Percentiles rank a stretch among this genome's conserved stretches.
These are phyloP conservation scores for Yamadazyma nakazawae DNA, from an alignment of 805 yeast species.

Conservation along the genomic window DNA sequence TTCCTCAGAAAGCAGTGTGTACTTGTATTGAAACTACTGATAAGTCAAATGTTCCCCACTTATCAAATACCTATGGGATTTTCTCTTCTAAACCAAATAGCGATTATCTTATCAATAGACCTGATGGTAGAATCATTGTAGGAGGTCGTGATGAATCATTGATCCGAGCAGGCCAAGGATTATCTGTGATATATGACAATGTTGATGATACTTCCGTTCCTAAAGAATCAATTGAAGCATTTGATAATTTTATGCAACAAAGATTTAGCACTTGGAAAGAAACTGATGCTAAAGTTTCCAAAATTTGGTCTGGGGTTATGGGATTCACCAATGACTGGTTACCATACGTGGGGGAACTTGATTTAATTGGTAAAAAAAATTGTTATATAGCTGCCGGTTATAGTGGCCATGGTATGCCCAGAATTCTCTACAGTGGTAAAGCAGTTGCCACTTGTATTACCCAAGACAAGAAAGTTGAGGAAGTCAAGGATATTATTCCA, in stretches of 20 bases:
- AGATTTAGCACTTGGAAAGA: constrained; percentile 31
- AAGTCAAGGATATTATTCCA: constrained; percentile 7
- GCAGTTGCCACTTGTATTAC: constrained; percentile 30
- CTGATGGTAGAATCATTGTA: constrained; percentile 36
- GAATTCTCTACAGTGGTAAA: constrained; percentile 39
- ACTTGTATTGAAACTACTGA: constrained; percentile 25
- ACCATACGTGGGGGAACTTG: constrained; percentile 44
- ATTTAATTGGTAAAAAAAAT: constrained; percentile 17
- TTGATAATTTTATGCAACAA: constrained; percentile 26
- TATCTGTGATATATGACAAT: constrained; percentile 19
- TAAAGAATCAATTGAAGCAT: constrained; percentile 18
- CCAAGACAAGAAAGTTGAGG: constrained; percentile 5
- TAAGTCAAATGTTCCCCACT: constrained; percentile 24
- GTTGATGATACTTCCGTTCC: constrained; percentile 34
- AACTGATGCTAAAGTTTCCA: constrained; percentile 19
- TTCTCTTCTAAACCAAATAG: constrained; percentile 14
- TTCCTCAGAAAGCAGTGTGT: constrained; percentile 33
- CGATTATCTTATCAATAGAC: constrained; percentile 36
- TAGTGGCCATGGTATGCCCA: constrained; percentile 53
- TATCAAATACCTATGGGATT: constrained; percentile 31
- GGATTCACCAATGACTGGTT: constrained; percentile 40
- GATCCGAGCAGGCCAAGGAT: constrained; percentile 1
- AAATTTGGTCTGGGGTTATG: constrained; percentile 46
- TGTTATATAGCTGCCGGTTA: constrained; percentile 46
- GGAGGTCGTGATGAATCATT: constrained; percentile 26